Conservation (phyloP, 768 basidiomycete species). For the Tricholoma sp. region DNA sequence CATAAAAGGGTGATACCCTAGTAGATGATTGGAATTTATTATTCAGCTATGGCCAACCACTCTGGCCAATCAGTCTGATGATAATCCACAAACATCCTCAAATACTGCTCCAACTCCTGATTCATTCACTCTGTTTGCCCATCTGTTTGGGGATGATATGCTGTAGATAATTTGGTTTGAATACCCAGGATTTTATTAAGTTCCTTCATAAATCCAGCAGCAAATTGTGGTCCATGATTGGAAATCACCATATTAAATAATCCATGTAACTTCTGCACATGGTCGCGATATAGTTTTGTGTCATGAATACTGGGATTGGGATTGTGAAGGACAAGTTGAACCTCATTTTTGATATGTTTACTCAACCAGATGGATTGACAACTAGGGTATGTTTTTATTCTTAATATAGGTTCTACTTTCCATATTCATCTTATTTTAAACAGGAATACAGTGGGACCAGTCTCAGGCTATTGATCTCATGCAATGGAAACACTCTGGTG, state of each 20-base stretch:
- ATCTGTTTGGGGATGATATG: conserved; percentile 29
- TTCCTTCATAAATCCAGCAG: conserved; percentile 14
- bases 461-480: too few species aligned
- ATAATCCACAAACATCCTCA: conserved; percentile 19
- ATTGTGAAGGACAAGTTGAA: too few species aligned
- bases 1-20: conserved; percentile 21
- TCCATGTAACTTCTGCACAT: conserved; percentile 10
- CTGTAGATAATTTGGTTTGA: conserved; percentile 21
- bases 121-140: conserved; percentile 21
- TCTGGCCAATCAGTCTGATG: conserved; percentile 24
- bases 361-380: too few species aligned
- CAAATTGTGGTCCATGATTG: conserved; percentile 20
- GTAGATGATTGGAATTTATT: conserved; percentile 20
- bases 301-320: too few species aligned
- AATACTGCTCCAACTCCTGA: conserved; percentile 22
- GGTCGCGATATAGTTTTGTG: too few species aligned
- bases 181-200: conserved; percentile 15
- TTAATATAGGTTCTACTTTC: too few species aligned
- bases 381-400: too few species aligned
- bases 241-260: conserved; percentile 13
- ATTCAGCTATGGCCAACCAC: conserved; percentile 23
- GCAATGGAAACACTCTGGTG: too few species aligned
- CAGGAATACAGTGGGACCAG: too few species aligned
- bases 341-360: too few species aligned
- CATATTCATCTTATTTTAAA: too few species aligned